Conservation (phyloP, 306 rosid species). For the Sechiopsis laciniata region DNA sequence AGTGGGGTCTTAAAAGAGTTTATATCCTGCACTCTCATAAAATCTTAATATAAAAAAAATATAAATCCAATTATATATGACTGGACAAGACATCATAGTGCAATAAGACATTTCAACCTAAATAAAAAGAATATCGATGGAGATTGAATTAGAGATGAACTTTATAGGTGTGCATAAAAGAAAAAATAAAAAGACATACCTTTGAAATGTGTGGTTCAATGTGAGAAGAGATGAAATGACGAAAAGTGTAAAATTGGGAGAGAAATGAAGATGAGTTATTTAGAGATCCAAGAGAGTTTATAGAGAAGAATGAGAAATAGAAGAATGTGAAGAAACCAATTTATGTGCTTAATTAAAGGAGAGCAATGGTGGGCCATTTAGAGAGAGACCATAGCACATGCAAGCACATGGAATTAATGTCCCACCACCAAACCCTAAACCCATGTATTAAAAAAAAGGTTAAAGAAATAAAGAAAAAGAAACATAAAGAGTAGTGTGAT, state of each 20-base stretch:
- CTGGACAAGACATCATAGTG: too few species aligned
- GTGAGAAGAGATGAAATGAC: neutral
- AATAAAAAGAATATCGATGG: too few species aligned
- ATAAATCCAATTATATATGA: too few species aligned
- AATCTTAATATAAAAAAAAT: too few species aligned
- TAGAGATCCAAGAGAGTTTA: slow-evolving; percentile 39
- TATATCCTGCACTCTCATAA: too few species aligned
- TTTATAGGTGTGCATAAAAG: too few species aligned
- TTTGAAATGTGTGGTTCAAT: neutral
- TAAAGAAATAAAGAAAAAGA: neutral
- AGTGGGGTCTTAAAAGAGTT: too few species aligned
- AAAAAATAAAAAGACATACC: slow-evolving; percentile 26
- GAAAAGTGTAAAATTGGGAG: slow-evolving; percentile 22
- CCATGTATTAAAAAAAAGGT: too few species aligned
- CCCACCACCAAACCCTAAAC: slow-evolving; percentile 60
- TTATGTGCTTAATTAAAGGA: slow-evolving; percentile 47
- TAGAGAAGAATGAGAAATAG: slow-evolving; percentile 13
- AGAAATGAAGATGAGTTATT: slow-evolving; percentile 23
- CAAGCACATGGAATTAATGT: slow-evolving; percentile 79
- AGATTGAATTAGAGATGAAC: too few species aligned
- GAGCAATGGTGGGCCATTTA: slow-evolving; percentile 54
- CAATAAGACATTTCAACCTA: too few species aligned
- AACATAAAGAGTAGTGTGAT: neutral
- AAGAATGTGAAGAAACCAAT: slow-evolving; percentile 33
- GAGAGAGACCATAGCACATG: slow-evolving; percentile 91